Evolutionary conservation across 2,329 filamentous ascomycete species (phyloP).

Genomic region (Purpureocillium lavendulum): DNA sequence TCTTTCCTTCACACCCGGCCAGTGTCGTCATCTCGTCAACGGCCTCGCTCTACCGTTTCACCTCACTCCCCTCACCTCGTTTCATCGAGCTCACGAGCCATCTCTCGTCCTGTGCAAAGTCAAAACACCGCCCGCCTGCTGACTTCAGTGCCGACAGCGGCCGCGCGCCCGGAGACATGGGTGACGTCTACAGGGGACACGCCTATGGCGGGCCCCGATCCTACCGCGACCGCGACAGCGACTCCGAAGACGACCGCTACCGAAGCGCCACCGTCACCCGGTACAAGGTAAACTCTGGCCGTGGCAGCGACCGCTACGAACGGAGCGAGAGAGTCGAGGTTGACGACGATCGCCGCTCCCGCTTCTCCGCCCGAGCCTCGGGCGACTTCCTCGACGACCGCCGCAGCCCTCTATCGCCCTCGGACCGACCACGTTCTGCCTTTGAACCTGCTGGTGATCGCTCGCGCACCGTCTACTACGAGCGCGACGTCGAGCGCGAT

Average conservation of each 20-base stretch:
- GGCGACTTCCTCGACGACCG: conserved; percentile 36
- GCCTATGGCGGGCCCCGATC: conserved; percentile 15
- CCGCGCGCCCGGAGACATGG: conserved; percentile 1
- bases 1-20: too few relatives aligned
- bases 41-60: too few relatives aligned
- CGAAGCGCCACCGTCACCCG: conserved; percentile 40
- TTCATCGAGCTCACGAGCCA: too few relatives aligned
- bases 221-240: conserved; percentile 24
- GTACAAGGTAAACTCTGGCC: conserved; percentile 39
- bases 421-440: conserved; percentile 44
- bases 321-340: conserved; percentile 30
- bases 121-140: too few relatives aligned
- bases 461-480: conserved; percentile 32
- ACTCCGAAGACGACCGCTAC: conserved; percentile 36
- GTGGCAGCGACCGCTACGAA: conserved; percentile 30
- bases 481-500: conserved; percentile 33
- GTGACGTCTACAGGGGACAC: conserved; percentile 5
- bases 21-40: too few relatives aligned
- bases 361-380: conserved; percentile 31
- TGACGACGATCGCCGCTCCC: conserved; percentile 37
- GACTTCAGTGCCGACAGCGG: too few relatives aligned
- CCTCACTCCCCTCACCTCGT: too few relatives aligned
- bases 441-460: conserved; percentile 32
- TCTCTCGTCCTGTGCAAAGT: too few relatives aligned
- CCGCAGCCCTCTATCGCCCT: conserved; percentile 27